phyloP scores from a whole-genome alignment of 306 rosid genomes.

The Lathyrus oleraceus region DNA sequence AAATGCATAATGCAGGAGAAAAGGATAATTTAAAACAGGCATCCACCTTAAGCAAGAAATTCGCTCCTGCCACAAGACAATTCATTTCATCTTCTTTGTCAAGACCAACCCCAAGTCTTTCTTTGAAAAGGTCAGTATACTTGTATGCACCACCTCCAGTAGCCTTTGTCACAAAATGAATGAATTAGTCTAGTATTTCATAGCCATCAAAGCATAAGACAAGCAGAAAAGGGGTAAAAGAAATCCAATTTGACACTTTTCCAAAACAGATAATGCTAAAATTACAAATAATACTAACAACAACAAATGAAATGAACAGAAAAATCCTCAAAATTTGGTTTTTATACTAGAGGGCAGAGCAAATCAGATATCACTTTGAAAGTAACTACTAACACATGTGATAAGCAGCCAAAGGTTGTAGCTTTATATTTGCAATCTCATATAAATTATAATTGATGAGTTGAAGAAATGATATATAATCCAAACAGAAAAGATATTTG shows the following conservation, averaged over 20 bases:
- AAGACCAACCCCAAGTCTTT: constrained; percentile 92
- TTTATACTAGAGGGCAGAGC: background rate
- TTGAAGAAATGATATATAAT: constrained; percentile 19
- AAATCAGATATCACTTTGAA: background rate
- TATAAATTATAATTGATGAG: constrained; percentile 1
- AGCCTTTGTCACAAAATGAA: constrained; percentile 65
- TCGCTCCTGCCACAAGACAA: constrained; percentile 97
- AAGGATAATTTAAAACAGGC: constrained; percentile 30
- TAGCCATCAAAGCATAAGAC: constrained; percentile 12
- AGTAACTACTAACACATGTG: constrained; percentile 26
- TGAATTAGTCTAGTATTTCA: constrained; percentile 32
- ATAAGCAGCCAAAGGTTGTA: constrained; percentile 14
- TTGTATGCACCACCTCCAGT: constrained; percentile 99
- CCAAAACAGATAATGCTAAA: background rate
- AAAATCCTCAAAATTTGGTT: constrained; percentile 7
- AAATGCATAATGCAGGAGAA: constrained; percentile 20
- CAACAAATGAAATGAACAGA: constrained; percentile 7
- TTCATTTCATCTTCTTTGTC: constrained; percentile 99
- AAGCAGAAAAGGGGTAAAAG: background rate
- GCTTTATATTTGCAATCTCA: constrained; percentile 5
- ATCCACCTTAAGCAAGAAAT: constrained; percentile 93
- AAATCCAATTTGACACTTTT: constrained; percentile 13
- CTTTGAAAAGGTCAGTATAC: constrained; percentile 93
- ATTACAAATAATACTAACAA: constrained; percentile 7
- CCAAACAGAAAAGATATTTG: background rate